phyloP scores from a whole-genome alignment of 805 yeast species.

The Clavispora carvajalis region DNA sequence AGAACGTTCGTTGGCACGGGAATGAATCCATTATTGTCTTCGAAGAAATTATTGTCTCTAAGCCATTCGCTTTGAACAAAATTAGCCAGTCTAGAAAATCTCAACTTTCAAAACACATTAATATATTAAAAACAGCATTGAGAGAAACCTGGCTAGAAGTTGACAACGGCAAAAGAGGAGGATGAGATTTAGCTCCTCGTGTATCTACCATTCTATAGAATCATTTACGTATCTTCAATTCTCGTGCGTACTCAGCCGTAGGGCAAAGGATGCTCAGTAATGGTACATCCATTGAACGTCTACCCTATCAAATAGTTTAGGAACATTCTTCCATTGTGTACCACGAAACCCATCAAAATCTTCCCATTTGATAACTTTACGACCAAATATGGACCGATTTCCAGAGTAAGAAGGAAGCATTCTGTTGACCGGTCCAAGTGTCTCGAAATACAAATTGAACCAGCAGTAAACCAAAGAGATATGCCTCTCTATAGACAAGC shows the following conservation, averaged over 20 bases:
- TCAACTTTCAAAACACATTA: conserved; percentile 15
- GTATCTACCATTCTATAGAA: neutral
- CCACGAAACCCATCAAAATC: conserved; percentile 69
- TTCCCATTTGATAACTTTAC: conserved; percentile 31
- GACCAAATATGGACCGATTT: neutral
- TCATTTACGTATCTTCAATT: neutral
- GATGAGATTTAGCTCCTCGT: conserved; percentile 10
- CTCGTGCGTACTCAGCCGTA: too few species aligned
- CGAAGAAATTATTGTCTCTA: conserved; percentile 32
- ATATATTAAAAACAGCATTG: conserved; percentile 20
- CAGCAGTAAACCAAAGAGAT: conserved; percentile 20
- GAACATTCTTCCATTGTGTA: conserved; percentile 44
- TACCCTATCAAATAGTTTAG: conserved; percentile 46
- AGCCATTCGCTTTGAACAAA: conserved; percentile 32
- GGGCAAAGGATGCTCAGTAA: too few species aligned
- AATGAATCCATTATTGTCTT: conserved; percentile 36
- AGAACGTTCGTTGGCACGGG: conserved; percentile 36
- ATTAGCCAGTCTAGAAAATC: conserved; percentile 22
- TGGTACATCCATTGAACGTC: conserved; percentile 33
- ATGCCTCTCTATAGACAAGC: conserved; percentile 10
- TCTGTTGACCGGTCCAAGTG: conserved; percentile 3
- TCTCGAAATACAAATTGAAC: conserved; percentile 27
- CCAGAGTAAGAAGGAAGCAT: conserved; percentile 6
- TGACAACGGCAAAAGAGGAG: conserved; percentile 24
- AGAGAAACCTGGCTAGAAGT: conserved; percentile 25